A percentile compares a stretch with the other conserved stretches of the same genome.
Evolutionary conservation across 345 rosid genomes (phyloP).

Genomic region (Citrus medica): DNA sequence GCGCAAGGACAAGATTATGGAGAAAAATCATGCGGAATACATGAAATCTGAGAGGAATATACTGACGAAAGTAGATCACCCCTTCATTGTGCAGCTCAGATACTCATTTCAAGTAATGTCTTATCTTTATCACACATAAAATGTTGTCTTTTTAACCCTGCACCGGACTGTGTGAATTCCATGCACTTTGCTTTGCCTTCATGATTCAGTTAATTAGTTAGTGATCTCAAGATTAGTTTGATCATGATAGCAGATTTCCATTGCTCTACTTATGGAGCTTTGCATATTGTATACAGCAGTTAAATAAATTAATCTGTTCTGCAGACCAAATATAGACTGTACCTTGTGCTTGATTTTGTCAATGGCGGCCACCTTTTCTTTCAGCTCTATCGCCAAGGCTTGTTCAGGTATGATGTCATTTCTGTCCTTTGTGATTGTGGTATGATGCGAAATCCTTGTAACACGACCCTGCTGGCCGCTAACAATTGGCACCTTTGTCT

Average conservation of each 20-base stretch:
- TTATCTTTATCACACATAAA: not conserved
- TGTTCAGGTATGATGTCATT: conserved; percentile 34
- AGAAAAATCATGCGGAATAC: conserved; percentile 48
- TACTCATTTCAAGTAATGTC: conserved; percentile 41
- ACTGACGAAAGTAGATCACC: conserved; percentile 44
- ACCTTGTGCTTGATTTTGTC: conserved; percentile 45
- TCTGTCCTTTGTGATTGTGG: not conserved
- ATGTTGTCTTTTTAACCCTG: not conserved
- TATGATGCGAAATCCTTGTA: not conserved
- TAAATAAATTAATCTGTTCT: not conserved
- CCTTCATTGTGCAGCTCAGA: conserved; percentile 48
- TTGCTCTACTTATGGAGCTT: not conserved
- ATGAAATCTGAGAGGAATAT: conserved; percentile 51
- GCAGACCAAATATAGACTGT: conserved; percentile 50
- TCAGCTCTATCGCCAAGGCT: conserved; percentile 48
- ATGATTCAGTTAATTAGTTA: not conserved
- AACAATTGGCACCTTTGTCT: not conserved
- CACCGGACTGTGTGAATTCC: not conserved
- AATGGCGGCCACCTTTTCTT: conserved; percentile 50
- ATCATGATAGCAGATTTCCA: not conserved
- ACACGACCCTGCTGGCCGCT: not conserved
- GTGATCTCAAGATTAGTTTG: not conserved
- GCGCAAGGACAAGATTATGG: conserved; percentile 49
- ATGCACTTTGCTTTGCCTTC: not conserved
- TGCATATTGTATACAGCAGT: not conserved